Conservation (phyloP, 352 stramenopile genomes). For the Lagenidium sp. region DNA sequence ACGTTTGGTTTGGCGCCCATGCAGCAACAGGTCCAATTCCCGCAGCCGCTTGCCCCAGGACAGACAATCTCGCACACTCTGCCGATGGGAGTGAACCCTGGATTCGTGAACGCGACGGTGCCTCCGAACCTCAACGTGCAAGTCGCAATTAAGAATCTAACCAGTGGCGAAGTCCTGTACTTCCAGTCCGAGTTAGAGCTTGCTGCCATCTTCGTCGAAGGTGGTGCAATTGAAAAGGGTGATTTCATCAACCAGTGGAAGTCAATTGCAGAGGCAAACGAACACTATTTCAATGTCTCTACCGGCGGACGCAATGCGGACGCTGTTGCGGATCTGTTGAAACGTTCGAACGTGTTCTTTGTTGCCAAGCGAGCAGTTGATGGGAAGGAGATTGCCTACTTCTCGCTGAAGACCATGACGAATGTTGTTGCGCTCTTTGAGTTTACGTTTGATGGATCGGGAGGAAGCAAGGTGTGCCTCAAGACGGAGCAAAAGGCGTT, state of each 20-base stretch:
- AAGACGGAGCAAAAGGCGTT: conserved; percentile 93
- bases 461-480: conserved; percentile 90
- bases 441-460: conserved; percentile 92
- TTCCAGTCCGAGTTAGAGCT: conserved; percentile 92
- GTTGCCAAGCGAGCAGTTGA: conserved; percentile 91
- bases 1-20: conserved; percentile 93
- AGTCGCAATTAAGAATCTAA: conserved; percentile 97
- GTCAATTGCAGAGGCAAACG: conserved; percentile 91
- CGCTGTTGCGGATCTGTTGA: conserved; percentile 79
- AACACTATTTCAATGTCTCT: conserved; percentile 89
- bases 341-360: conserved; percentile 91
- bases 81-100: conserved; percentile 69
- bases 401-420: conserved; percentile 91
- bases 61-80: conserved; percentile 69
- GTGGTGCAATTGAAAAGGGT: conserved; percentile 84
- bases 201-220: conserved; percentile 81
- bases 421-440: conserved; percentile 91
- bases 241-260: conserved; percentile 96
- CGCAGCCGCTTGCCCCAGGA: conserved; percentile 50
- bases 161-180: conserved; percentile 91
- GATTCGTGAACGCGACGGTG: conserved; percentile 66
- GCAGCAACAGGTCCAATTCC: conserved; percentile 86
- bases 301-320: conserved; percentile 67
- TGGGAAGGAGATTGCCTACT: conserved; percentile 95
- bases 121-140: conserved; percentile 85